Evolutionary conservation across 2,329 filamentous ascomycete genomes (phyloP).

Genomic region (Cytospora leucostoma): DNA sequence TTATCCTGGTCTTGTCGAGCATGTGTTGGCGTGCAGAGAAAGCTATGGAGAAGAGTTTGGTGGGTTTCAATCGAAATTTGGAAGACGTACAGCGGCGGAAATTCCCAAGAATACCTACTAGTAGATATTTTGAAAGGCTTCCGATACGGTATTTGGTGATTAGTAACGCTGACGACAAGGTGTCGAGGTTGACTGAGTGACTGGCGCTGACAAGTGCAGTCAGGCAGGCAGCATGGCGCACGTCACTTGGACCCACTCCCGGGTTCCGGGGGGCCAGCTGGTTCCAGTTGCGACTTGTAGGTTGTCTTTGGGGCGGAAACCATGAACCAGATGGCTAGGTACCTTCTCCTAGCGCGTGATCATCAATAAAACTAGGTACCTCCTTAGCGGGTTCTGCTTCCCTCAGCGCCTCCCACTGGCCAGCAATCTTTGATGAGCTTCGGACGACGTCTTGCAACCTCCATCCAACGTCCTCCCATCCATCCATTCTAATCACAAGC

Average conservation of each 20-base stretch:
- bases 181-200: not conserved
- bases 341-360: not conserved
- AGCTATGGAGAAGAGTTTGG: no score
- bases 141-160: not conserved
- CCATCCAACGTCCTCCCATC: conserved; percentile 17
- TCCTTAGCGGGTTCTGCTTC: not conserved
- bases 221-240: conserved; percentile 1
- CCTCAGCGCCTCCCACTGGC: conserved; percentile 10
- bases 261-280: conserved; percentile 2
- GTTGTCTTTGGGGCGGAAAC: not conserved
- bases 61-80: no score
- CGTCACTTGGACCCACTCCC: not conserved
- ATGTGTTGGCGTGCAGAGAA: no score
- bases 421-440: conserved; percentile 26
- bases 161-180: not conserved
- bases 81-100: no score
- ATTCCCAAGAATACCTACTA: no score
- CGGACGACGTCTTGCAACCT: conserved; percentile 21
- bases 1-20: no score
- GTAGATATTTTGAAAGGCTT: no score
- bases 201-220: not conserved
- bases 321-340: not conserved
- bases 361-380: not conserved
- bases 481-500: conserved; percentile 11
- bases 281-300: not conserved